Percentiles rank a stretch among this genome's conserved stretches.
phyloP scores from a whole-genome alignment of 768 basidiomycete species.

The Lactarius akahatsu region DNA sequence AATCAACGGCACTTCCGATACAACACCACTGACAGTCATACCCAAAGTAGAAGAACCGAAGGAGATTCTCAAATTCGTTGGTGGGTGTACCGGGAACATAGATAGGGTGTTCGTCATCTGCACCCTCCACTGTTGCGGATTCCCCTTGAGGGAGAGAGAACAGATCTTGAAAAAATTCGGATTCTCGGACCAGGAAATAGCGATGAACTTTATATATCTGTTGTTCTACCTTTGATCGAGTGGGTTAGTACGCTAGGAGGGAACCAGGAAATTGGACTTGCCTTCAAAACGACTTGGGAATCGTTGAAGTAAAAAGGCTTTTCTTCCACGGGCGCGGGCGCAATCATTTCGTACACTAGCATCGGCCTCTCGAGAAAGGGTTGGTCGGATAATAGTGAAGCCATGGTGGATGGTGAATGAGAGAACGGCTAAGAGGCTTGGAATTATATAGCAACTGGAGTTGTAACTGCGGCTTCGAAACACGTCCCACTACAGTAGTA shows the following conservation, averaged over 20 bases:
- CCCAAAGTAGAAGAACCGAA: conserved; percentile 30
- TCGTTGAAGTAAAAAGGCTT: conserved; percentile 5
- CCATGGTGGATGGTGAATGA: not conserved
- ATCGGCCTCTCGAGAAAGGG: no score
- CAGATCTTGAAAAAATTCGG: conserved; percentile 26
- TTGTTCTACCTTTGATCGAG: conserved; percentile 23
- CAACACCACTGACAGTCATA: conserved; percentile 1
- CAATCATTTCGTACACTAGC: no score
- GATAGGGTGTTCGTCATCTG: conserved; percentile 29
- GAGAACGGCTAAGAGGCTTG: not conserved
- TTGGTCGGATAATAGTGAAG: no score
- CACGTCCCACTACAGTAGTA: not conserved
- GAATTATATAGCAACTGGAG: not conserved
- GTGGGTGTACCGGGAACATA: conserved; percentile 20
- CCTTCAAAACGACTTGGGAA: conserved; percentile 16
- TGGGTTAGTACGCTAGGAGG: not conserved
- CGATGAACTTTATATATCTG: conserved; percentile 31
- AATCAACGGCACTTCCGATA: not conserved
- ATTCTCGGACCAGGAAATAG: conserved; percentile 27
- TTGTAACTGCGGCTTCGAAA: not conserved
- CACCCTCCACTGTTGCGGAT: conserved; percentile 25
- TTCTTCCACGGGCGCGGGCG: no score
- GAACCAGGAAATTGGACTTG: not conserved
- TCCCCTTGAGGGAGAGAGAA: conserved; percentile 28
- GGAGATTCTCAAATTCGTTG: conserved; percentile 27